Evolutionary conservation across 306 rosid species (phyloP).

Genomic region (Glycyrrhiza uralensis): DNA sequence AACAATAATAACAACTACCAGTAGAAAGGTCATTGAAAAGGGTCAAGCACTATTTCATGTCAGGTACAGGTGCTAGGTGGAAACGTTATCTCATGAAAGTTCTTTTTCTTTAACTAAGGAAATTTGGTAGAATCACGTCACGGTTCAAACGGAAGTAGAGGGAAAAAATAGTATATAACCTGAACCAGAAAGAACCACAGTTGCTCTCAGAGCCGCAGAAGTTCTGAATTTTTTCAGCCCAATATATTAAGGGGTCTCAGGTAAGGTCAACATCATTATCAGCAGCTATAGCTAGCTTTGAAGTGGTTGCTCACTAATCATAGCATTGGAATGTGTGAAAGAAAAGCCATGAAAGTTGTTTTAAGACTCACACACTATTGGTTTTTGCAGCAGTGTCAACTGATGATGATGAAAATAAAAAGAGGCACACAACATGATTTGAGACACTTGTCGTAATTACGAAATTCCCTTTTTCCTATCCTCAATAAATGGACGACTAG

Average conservation of each 20-base stretch:
- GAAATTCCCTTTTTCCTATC: conserved; percentile 18
- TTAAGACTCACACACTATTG: background rate
- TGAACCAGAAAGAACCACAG: conserved; percentile 32
- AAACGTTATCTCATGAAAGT: conserved; percentile 38
- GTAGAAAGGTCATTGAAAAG: conserved; percentile 31
- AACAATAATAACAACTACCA: conserved; percentile 28
- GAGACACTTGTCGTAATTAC: background rate
- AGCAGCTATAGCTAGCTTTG: conserved; percentile 32
- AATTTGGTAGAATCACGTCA: conserved; percentile 35
- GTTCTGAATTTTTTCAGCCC: conserved; percentile 61
- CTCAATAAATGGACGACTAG: conserved; percentile 29
- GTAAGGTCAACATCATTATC: conserved; percentile 37
- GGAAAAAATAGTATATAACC: conserved; percentile 35
- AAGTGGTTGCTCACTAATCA: conserved; percentile 48
- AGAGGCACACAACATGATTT: background rate
- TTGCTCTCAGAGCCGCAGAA: conserved; percentile 37
- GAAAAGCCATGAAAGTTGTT: conserved; percentile 16
- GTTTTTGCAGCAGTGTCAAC: conserved; percentile 32
- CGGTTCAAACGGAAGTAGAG: conserved; percentile 27
- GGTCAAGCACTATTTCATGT: conserved; percentile 41
- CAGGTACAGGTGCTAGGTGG: conserved; percentile 54
- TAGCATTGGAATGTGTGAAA: conserved; percentile 40
- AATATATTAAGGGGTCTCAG: conserved; percentile 44
- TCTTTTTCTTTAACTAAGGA: conserved; percentile 33
- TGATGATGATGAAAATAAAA: too few species aligned